A percentile compares a stretch with the other conserved stretches of the same genome.
These are phyloP conservation scores for Fallopia convolvulus DNA, from an alignment of 148 eudicot species.

Conservation along the genomic window DNA sequence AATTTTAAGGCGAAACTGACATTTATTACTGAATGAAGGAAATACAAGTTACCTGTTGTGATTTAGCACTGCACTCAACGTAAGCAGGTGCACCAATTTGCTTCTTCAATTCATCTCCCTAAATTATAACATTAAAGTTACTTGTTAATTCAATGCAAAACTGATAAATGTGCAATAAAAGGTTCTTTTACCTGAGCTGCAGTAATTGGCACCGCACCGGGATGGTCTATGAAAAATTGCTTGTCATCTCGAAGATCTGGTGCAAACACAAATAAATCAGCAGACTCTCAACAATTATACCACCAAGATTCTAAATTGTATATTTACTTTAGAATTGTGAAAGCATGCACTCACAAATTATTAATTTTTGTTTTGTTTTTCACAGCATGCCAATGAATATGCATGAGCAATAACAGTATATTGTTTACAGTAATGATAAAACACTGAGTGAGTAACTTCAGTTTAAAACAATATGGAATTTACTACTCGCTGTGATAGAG, in stretches of 20 bases:
- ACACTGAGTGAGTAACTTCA: neutral
- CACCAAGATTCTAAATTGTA: neutral
- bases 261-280: conserved; percentile 18
- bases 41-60: conserved; percentile 46
- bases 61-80: conserved; percentile 81
- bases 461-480: neutral
- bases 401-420: neutral
- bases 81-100: conserved; percentile 69
- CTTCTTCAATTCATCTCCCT: conserved; percentile 80
- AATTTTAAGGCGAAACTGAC: no score
- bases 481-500: neutral
- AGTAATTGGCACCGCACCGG: conserved; percentile 76
- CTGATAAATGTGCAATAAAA: neutral
- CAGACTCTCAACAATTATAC: neutral
- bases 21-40: neutral
- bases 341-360: neutral
- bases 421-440: neutral
- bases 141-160: neutral
- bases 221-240: conserved; percentile 76
- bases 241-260: conserved; percentile 85
- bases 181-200: conserved; percentile 48
- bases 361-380: neutral
- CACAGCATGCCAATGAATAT: neutral
- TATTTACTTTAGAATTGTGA: neutral
- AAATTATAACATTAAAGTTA: conserved; percentile 6